Conservation (phyloP, 306 rosid species). For the Mimosa bimucronata region DNA sequence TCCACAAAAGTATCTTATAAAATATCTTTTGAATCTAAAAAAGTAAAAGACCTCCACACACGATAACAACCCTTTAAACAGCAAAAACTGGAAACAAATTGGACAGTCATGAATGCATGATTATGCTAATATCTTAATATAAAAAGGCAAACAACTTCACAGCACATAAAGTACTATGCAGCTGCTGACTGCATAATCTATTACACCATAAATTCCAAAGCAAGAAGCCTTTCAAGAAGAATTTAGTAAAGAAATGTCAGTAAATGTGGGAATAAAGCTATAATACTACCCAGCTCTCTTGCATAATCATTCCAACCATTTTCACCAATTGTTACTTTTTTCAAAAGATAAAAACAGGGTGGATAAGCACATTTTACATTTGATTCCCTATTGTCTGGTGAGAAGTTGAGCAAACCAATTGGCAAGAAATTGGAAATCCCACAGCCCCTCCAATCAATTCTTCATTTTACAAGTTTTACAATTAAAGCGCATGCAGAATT, state of each 20-base stretch:
- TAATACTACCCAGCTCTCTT: neutral
- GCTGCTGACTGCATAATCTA: neutral
- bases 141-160: neutral
- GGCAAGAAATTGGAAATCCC: neutral
- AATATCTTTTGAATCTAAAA: neutral
- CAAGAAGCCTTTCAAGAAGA: conserved; percentile 1
- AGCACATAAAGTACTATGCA: neutral
- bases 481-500: conserved; percentile 17
- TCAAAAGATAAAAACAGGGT: neutral
- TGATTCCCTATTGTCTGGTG: neutral
- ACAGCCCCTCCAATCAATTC: conserved; percentile 9
- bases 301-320: neutral
- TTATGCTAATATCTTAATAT: conserved; percentile 3
- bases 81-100: neutral
- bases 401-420: neutral
- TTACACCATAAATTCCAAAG: conserved; percentile 6
- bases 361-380: neutral
- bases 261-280: neutral
- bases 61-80: conserved; percentile 2
- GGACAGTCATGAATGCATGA: neutral
- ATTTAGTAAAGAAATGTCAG: neutral
- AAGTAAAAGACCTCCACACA: neutral
- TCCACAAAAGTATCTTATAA: neutral
- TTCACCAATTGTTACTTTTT: neutral
- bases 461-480: neutral